Evolutionary conservation across 2,329 filamentous ascomycete genomes (phyloP), one percentile per base, ranked within the genome.

Genomic region (Colletotrichum karsti): DNA sequence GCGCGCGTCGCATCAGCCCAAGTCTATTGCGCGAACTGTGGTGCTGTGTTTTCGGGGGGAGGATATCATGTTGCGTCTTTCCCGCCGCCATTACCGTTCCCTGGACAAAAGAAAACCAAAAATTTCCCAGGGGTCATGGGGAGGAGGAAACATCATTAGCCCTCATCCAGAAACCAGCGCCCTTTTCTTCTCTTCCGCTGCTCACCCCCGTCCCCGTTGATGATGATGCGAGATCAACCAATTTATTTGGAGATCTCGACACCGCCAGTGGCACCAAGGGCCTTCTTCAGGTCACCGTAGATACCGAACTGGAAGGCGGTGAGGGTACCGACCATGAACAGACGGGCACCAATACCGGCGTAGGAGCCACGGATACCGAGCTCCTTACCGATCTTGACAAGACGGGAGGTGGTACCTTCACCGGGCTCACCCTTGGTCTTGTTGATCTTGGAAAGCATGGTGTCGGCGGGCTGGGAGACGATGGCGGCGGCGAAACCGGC

Each of bases 391-490:
- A 97, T 97, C 91, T 96, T 96, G 87, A 95, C 86, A 77, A 97
- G 84, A 82, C 93, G 91, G 81, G 85, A 88, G 79, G 88, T 88
- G 76, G 92, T 96, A 77, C 93, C 90, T 87, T 97, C 93, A 87
- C 93, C 93, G 73, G 93, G 93, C 69, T 90, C 86, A 84, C 93
- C 93, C 87, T 93, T 91, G 84, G 92, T 93, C 92, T 96, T 96
- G 92, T 97, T 97, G 88, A 97, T 96, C 90, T 95, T 96, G 85
- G 89, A 92, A 72, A 97, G 91, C 93, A 97, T 97, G 79, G 93
- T 97, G 82, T 97, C 93, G 80, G 93, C 93, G 75, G 93, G 93
- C 86, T 97, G 93, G 71, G 93, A 97, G 80, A 97, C 88, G 76
- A 95, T 80, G 79, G 93, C 93, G 76, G 93, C 93, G 76, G 93